Evolutionary conservation across 148 eudicot species (phyloP).

Genomic region (Rhododendron molle): DNA sequence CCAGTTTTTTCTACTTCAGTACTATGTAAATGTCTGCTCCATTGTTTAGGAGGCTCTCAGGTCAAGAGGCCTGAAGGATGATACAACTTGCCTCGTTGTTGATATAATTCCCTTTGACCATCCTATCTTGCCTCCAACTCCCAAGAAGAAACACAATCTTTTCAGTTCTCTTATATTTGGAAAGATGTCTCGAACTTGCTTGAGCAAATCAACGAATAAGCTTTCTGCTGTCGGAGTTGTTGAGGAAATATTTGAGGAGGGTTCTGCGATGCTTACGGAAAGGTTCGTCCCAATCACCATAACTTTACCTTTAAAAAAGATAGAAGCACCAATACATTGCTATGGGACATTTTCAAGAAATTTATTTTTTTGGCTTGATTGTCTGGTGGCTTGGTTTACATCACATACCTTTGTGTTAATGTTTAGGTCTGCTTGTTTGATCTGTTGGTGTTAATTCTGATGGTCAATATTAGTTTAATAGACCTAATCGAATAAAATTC

Average conservation of each 20-base stretch:
- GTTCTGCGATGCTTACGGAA: conserved; percentile 97
- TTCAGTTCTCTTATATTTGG: conserved; percentile 61
- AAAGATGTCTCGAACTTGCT: conserved; percentile 50
- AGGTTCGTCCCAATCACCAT: conserved; percentile 37
- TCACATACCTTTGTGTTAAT: not conserved
- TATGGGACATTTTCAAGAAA: not conserved
- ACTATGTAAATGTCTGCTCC: not conserved
- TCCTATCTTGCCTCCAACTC: conserved; percentile 54
- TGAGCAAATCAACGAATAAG: conserved; percentile 51
- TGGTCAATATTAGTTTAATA: not conserved
- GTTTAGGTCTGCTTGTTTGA: not conserved
- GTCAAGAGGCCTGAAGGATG: conserved; percentile 95
- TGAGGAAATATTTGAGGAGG: conserved; percentile 98
- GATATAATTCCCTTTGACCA: conserved; percentile 85
- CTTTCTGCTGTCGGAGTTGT: conserved; percentile 90
- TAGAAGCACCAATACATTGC: not conserved
- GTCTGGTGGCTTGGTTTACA: not conserved
- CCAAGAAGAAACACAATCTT: conserved; percentile 57
- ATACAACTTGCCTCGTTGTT: conserved; percentile 97
- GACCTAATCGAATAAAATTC: not conserved
- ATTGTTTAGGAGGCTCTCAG: conserved; percentile 86
- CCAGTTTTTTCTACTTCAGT: not conserved
- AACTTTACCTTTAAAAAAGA: not conserved
- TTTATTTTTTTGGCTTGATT: not conserved
- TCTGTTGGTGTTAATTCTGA: not conserved